Evolutionary conservation across 2,329 filamentous ascomycete species (phyloP).

Genomic region (Sporothrix inflata): DNA sequence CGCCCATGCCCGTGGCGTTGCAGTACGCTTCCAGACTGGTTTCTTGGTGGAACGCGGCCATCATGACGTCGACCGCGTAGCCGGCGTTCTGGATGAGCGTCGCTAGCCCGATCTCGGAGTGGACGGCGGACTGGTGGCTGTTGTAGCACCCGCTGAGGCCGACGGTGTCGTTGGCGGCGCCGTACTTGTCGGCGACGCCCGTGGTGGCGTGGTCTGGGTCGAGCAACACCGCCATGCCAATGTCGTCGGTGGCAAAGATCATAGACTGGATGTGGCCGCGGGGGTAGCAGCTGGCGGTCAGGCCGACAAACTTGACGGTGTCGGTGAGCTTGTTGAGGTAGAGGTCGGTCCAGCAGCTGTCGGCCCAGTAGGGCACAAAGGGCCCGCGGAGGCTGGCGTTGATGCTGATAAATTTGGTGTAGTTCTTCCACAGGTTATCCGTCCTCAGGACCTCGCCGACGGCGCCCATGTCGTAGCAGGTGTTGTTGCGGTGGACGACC

Average conservation of each 20-base stretch:
- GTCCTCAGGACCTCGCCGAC: conserved; percentile 42
- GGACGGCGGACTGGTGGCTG: conserved; percentile 37
- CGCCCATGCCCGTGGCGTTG: conserved; percentile 33
- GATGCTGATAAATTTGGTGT: conserved; percentile 44
- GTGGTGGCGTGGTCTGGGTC: conserved; percentile 40
- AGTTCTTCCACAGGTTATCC: conserved; percentile 41
- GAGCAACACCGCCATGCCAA: conserved; percentile 45
- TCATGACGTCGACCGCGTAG: conserved; percentile 43
- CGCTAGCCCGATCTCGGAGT: conserved; percentile 42
- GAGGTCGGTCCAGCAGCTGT: conserved; percentile 44
- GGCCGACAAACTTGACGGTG: conserved; percentile 44
- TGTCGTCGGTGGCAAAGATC: conserved; percentile 45
- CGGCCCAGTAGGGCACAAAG: conserved; percentile 43
- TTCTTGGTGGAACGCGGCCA: conserved; percentile 39
- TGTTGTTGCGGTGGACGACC: conserved; percentile 40
- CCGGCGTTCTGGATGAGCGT: conserved; percentile 38
- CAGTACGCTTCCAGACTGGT: conserved; percentile 32
- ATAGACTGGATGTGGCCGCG: conserved; percentile 44
- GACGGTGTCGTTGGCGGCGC: conserved; percentile 36
- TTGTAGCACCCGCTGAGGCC: conserved; percentile 41
- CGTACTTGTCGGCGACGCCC: conserved; percentile 35
- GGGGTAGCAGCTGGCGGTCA: conserved; percentile 44
- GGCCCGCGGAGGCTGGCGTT: conserved; percentile 45
- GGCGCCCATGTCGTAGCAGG: conserved; percentile 45
- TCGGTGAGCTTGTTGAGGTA: conserved; percentile 41